Percentiles rank a stretch among this genome's conserved stretches.
Evolutionary conservation across 2,329 filamentous ascomycete genomes (phyloP).

Genomic region (Magnaporthiopsis poae): DNA sequence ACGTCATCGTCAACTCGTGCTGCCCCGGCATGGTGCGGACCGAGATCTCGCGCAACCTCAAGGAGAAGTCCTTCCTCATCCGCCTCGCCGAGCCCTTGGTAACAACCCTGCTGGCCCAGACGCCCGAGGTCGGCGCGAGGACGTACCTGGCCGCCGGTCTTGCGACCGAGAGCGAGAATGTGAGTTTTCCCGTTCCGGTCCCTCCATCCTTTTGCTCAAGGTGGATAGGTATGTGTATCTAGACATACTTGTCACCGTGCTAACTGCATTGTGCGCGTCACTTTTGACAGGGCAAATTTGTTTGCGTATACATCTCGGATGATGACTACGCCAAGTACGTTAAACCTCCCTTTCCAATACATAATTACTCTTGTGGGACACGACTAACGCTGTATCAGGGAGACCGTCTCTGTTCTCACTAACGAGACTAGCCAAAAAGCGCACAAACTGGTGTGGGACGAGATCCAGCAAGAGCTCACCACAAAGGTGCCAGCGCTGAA

Average conservation of each 20-base stretch:
- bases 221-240: not conserved
- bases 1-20: constrained; percentile 16
- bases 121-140: constrained; percentile 8
- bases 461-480: constrained; percentile 7
- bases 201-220: not conserved
- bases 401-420: constrained; percentile 3
- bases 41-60: constrained; percentile 9
- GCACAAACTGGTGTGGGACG: constrained; percentile 10
- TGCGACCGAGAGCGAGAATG: constrained; percentile 7
- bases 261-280: not conserved
- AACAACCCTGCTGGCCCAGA: constrained; percentile 6
- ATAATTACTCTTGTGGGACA: not conserved
- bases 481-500: constrained; percentile 3
- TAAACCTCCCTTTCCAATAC: not conserved
- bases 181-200: not conserved
- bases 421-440: constrained; percentile 6
- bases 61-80: constrained; percentile 4
- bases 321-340: constrained; percentile 8
- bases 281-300: constrained; percentile 9
- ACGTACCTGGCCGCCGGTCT: constrained; percentile 8
- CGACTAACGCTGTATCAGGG: constrained; percentile 5
- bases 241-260: not conserved
- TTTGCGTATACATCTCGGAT: constrained; percentile 8
- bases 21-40: constrained; percentile 11
- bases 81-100: constrained; percentile 7